A percentile compares a stretch with the other conserved stretches of the same genome.
These are phyloP conservation scores for Axilococcus clingmanii DNA, from an alignment of 139 green algal genomes.

Conservation along the genomic window DNA sequence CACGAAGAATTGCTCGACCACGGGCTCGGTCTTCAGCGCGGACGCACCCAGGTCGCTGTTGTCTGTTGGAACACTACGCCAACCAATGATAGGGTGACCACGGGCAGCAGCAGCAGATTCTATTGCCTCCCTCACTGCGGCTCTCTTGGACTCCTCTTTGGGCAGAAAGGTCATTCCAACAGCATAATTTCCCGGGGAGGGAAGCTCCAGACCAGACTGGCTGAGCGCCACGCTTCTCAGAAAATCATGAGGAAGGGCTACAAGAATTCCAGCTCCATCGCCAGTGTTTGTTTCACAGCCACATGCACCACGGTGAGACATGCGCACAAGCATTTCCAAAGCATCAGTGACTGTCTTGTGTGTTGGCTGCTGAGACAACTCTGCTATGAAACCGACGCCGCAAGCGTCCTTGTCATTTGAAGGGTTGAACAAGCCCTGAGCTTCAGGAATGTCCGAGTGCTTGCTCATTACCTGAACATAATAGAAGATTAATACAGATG, in stretches of 20 bases:
- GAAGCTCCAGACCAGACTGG: constrained; percentile 59
- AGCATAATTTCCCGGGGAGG: constrained; percentile 63
- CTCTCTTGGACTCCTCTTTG: constrained; percentile 43
- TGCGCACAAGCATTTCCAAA: constrained; percentile 81
- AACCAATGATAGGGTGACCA: constrained; percentile 68
- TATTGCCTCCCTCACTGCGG: constrained; percentile 44
- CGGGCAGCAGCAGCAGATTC: constrained; percentile 43
- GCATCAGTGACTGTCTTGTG: constrained; percentile 70
- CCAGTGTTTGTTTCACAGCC: constrained; percentile 88
- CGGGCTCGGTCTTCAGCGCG: constrained; percentile 68
- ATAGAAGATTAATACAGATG: not conserved
- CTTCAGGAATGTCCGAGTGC: constrained; percentile 21
- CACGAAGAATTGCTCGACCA: constrained; percentile 87
- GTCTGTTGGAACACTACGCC: constrained; percentile 78
- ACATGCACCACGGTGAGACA: constrained; percentile 84
- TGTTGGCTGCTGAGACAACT: constrained; percentile 67
- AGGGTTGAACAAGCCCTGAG: constrained; percentile 33
- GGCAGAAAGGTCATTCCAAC: constrained; percentile 86
- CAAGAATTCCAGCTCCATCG: constrained; percentile 88
- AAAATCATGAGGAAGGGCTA: constrained; percentile 82
- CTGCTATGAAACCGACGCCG: constrained; percentile 84
- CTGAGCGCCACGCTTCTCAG: constrained; percentile 47
- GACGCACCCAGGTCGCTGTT: constrained; percentile 66
- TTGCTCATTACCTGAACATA: constrained; percentile 17
- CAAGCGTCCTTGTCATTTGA: constrained; percentile 74